Conservation (phyloP, 1,284 basidiomycete species). For the Neonothopanus nambi region DNA sequence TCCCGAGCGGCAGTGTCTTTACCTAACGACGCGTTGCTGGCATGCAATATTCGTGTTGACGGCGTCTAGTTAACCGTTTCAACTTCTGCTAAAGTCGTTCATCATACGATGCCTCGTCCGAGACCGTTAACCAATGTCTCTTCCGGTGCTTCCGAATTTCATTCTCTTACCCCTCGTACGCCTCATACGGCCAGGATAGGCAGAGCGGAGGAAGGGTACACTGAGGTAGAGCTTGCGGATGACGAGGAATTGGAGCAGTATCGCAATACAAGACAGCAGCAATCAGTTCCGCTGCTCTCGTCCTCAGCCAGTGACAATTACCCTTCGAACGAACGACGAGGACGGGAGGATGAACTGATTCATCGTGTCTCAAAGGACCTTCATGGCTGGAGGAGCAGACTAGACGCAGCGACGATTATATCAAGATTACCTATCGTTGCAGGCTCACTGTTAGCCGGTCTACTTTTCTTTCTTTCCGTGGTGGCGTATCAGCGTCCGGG, state of each 20-base stretch:
- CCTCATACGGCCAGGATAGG: constrained; percentile 58
- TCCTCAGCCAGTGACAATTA: constrained; percentile 7
- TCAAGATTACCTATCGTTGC: constrained; percentile 41
- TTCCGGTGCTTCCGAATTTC: constrained; percentile 34
- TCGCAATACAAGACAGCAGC: constrained; percentile 13
- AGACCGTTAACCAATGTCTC: constrained; percentile 34
- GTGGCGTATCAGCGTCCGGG: constrained; percentile 53
- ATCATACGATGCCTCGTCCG: constrained; percentile 24
- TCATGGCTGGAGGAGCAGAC: constrained; percentile 11
- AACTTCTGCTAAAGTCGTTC: too few relatives aligned
- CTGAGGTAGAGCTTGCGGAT: constrained; percentile 46
- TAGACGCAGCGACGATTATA: constrained; percentile 17
- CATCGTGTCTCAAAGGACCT: constrained; percentile 8
- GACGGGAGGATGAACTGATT: constrained; percentile 4
- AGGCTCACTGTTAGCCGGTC: constrained; percentile 45
- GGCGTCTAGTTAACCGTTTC: too few relatives aligned
- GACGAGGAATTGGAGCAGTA: constrained; percentile 28
- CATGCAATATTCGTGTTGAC: too few relatives aligned
- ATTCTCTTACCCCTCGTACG: constrained; percentile 57
- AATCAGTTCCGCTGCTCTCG: constrained; percentile 5
- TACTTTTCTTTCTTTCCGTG: constrained; percentile 52
- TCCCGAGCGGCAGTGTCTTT: too few relatives aligned
- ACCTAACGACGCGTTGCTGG: too few relatives aligned
- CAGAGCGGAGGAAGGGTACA: constrained; percentile 54
- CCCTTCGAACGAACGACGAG: neutral